Evolutionary conservation across 805 yeast species (phyloP).

Genomic region (Geotrichum ghanense): DNA sequence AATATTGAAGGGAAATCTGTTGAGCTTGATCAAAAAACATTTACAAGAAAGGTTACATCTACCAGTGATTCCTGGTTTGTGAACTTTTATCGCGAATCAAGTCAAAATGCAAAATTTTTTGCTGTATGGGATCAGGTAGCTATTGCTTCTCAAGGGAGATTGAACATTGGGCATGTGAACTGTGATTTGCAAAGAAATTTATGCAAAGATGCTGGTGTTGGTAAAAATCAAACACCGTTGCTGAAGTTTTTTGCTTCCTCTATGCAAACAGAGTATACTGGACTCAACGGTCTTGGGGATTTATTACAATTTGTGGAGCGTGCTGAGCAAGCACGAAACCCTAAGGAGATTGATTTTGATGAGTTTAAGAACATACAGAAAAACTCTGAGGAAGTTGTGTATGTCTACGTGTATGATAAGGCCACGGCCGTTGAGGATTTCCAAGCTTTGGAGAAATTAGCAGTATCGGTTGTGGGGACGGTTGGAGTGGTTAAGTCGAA

Average conservation of each 20-base stretch:
- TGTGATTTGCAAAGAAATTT: conserved; percentile 24
- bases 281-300: conserved; percentile 24
- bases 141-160: conserved; percentile 17
- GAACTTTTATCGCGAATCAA: conserved; percentile 30
- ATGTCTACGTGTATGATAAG: conserved; percentile 30
- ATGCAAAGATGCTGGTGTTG: conserved; percentile 24
- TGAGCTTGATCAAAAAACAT: conserved; percentile 19
- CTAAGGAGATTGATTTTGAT: conserved; percentile 18
- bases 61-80: conserved; percentile 19
- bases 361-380: conserved; percentile 17
- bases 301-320: conserved; percentile 25
- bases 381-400: conserved; percentile 19
- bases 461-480: conserved; percentile 22
- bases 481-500: conserved; percentile 22
- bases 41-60: conserved; percentile 18
- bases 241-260: conserved; percentile 3
- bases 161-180: conserved; percentile 31
- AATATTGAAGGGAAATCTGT: conserved; percentile 21
- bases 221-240: conserved; percentile 10
- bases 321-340: conserved; percentile 20
- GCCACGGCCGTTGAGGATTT: conserved; percentile 29
- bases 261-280: conserved; percentile 20
- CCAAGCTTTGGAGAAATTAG: conserved; percentile 24
- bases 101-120: conserved; percentile 27
- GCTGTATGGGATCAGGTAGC: conserved; percentile 30